Percentiles rank a stretch among this genome's conserved stretches.
phyloP scores from a whole-genome alignment of 371 early-diverging fungal species.

The Mucor circinelloides region DNA sequence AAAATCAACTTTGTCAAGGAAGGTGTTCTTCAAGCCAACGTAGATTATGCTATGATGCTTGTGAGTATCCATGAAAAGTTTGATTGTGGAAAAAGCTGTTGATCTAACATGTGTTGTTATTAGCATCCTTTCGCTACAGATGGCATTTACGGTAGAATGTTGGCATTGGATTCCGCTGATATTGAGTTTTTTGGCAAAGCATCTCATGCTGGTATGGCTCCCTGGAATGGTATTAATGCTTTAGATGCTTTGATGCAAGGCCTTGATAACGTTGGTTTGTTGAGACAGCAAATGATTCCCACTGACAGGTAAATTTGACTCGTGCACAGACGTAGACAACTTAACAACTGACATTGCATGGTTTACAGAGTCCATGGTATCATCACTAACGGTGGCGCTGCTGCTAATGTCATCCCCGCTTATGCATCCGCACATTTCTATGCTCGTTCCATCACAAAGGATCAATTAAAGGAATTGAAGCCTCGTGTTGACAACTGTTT shows the following conservation, averaged over 20 bases:
- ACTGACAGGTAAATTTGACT: slow-evolving; percentile 37
- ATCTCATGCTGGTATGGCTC: slow-evolving; percentile 61
- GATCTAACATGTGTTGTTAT: not conserved
- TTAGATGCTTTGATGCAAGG: slow-evolving; percentile 69
- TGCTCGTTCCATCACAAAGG: slow-evolving; percentile 56
- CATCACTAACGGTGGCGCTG: slow-evolving; percentile 7
- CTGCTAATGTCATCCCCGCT: slow-evolving; percentile 60
- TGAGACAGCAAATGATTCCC: slow-evolving; percentile 75
- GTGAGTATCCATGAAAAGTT: not conserved
- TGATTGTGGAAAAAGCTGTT: not conserved
- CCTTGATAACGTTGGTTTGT: slow-evolving; percentile 61
- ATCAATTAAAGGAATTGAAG: slow-evolving; percentile 52
- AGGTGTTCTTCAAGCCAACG: slow-evolving; percentile 59
- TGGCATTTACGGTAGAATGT: slow-evolving; percentile 29
- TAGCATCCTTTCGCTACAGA: slow-evolving; percentile 39
- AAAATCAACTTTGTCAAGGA: slow-evolving; percentile 71
- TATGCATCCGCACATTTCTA: slow-evolving; percentile 57
- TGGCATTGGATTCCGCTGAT: slow-evolving; percentile 50
- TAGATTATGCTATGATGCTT: slow-evolving; percentile 77
- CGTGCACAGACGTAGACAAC: not conserved
- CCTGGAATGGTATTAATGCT: slow-evolving; percentile 76
- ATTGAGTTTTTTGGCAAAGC: slow-evolving; percentile 67
- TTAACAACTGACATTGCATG: not conserved
- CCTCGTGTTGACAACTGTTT: slow-evolving; percentile 58
- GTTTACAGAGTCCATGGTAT: slow-evolving; percentile 8